Evolutionary conservation across 495 filamentous ascomycete species (phyloP).

Genomic region (Lindgomyces ingoldianus): DNA sequence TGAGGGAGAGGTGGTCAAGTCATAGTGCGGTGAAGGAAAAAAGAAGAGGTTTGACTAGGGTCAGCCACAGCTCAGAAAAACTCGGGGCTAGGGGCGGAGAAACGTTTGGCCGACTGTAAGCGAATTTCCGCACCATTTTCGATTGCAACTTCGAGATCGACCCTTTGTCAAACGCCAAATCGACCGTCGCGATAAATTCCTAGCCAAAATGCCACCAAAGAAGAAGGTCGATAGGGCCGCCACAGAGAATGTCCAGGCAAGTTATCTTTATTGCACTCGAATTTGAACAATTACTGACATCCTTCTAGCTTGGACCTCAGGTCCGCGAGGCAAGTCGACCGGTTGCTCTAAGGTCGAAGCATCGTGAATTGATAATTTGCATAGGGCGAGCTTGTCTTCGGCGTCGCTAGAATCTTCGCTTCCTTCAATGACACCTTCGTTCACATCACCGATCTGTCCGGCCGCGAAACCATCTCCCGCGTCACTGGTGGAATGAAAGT

Average conservation of each 20-base stretch:
- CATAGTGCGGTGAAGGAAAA: conserved; percentile 16
- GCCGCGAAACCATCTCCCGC: conserved; percentile 99
- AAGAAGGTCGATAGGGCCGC: conserved; percentile 69
- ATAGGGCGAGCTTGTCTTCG: conserved; percentile 93
- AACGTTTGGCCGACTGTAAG: conserved; percentile 2
- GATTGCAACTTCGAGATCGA: conserved; percentile 7
- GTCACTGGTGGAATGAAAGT: conserved; percentile 99
- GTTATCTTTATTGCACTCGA: too few species aligned
- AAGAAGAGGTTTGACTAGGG: not conserved
- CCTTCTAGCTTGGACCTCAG: conserved; percentile 74
- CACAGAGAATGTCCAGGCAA: conserved; percentile 87
- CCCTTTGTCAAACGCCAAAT: not conserved
- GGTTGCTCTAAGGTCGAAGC: too few species aligned
- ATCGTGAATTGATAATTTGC: conserved; percentile 4
- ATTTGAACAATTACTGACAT: conserved; percentile 7
- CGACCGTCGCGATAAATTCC: conserved; percentile 6
- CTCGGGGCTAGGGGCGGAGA: conserved; percentile 17
- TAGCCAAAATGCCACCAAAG: conserved; percentile 62
- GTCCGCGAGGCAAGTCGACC: conserved; percentile 73
- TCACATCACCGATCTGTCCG: conserved; percentile 97
- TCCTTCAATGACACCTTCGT: conserved; percentile 99
- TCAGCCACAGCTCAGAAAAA: conserved; percentile 1
- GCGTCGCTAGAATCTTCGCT: conserved; percentile 98
- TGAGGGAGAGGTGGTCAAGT: conserved; percentile 10
- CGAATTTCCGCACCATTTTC: conserved; percentile 3